phyloP scores from a whole-genome alignment of 2,329 filamentous ascomycete species.

The Knufia petricola region DNA sequence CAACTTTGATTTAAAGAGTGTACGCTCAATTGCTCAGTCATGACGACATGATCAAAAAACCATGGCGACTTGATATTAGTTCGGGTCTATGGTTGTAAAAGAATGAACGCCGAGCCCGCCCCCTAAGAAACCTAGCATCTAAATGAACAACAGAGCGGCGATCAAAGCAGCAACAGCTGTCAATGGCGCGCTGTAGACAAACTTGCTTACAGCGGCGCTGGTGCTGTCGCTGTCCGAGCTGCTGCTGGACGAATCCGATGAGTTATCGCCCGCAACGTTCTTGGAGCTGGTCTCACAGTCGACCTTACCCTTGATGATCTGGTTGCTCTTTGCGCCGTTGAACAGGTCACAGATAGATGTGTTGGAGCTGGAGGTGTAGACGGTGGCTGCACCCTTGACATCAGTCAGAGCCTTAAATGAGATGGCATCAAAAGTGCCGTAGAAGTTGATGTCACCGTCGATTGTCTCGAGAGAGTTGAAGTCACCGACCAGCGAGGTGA shows the following conservation, averaged over 20 bases:
- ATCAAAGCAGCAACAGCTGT: slow-evolving; percentile 19
- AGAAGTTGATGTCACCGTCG: slow-evolving; percentile 71
- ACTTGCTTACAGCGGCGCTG: slow-evolving; percentile 9
- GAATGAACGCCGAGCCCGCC: slow-evolving; percentile 13
- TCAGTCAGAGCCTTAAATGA: slow-evolving; percentile 56
- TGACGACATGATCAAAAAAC: slow-evolving; percentile 5
- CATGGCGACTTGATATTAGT: slow-evolving; percentile 8
- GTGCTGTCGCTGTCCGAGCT: slow-evolving; percentile 14
- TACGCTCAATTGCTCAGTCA: not conserved
- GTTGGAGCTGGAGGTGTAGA: slow-evolving; percentile 49
- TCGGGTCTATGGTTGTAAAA: slow-evolving; percentile 6
- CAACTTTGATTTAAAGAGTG: not conserved
- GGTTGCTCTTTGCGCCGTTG: slow-evolving; percentile 34
- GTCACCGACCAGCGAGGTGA: slow-evolving; percentile 55
- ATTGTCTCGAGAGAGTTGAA: slow-evolving; percentile 62
- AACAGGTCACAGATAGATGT: slow-evolving; percentile 52
- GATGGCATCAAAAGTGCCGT: slow-evolving; percentile 73
- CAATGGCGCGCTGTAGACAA: slow-evolving; percentile 14
- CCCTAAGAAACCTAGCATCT: slow-evolving; percentile 13
- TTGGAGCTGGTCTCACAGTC: slow-evolving; percentile 32
- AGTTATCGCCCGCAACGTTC: slow-evolving; percentile 26
- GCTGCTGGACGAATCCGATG: slow-evolving; percentile 12
- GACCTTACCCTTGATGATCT: slow-evolving; percentile 40
- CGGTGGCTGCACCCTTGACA: slow-evolving; percentile 62
- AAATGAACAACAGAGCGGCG: slow-evolving; percentile 22